Base-by-base conservation (phyloP, 805 yeast species). In the Wickerhamomyces pijperi region DNA sequence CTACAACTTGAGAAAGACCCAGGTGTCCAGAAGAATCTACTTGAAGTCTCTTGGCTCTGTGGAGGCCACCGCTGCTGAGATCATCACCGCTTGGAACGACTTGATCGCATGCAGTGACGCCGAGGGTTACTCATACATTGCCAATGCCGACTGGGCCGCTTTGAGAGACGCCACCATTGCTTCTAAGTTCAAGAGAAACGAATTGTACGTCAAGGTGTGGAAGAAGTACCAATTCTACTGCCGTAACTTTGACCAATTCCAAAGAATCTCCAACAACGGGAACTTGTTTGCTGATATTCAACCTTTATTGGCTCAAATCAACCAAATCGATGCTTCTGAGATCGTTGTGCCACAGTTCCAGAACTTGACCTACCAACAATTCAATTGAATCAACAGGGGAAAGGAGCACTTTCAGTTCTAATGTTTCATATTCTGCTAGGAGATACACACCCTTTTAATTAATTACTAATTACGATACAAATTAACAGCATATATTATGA, bases 121-220 rank as follows among this genome's bases (percentile, higher is more conserved):
- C 35, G 68, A 65, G 37, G 76, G 76, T 11, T 74, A 72, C 59
- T 61, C 58, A 32, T 80, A 77, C 53, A 77, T 82, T 48, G 87
- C 90, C 6, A 77, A 76, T 55, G 90, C 92, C 11, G 90, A 82
- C 60, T 82, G 90, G 90, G 80, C 84, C 32, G 82, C 90, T 3
- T 58, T 83, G 42, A 74, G 88, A 62, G 87, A 79, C 56, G 84
- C 90, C 17, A 82, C 92, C 4, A 41, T 50, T 32, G 29, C 47
- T 7, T 42, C 53, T 1, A 34, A 35, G 16, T 44, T 37, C 25
- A 40, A 41, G n/a, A 42, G 46, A 29, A 45, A 46, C 19, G 48
- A 42, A 38, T 37, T 53, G 2, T 53, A 49, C 39, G 46, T 43
- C 18, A 47, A 52, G 37, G 32, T 51, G 13, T 39, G 51, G 18